Evolutionary conservation across 805 yeast species (phyloP).

Genomic region (Yamadazyma akitaensis): DNA sequence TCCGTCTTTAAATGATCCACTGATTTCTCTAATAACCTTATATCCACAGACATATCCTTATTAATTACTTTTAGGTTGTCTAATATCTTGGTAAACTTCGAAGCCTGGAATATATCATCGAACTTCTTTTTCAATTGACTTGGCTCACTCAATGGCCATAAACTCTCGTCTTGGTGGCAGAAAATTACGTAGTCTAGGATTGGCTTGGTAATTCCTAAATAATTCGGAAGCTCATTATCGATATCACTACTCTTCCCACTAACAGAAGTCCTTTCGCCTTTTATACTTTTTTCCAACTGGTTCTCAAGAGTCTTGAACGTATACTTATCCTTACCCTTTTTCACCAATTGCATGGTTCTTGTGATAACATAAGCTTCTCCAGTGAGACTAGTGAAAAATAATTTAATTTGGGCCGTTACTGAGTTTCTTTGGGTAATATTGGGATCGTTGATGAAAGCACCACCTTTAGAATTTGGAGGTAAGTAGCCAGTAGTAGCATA

Average conservation of each 20-base stretch:
- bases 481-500: slow-evolving; percentile 94
- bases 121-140: slow-evolving; percentile 83
- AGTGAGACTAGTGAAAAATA: slow-evolving; percentile 74
- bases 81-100: slow-evolving; percentile 85
- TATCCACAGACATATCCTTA: slow-evolving; percentile 74
- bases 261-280: slow-evolving; percentile 68
- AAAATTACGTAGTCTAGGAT: slow-evolving; percentile 89
- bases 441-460: slow-evolving; percentile 95
- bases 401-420: slow-evolving; percentile 85
- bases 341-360: slow-evolving; percentile 72
- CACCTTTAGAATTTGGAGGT: slow-evolving; percentile 95
- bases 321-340: slow-evolving; percentile 38
- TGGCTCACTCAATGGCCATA: slow-evolving; percentile 97
- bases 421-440: slow-evolving; percentile 68
- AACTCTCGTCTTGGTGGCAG: slow-evolving; percentile 95
- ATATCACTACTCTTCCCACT: slow-evolving; percentile 82
- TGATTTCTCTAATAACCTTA: slow-evolving; percentile 71
- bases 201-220: slow-evolving; percentile 84
- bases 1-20: slow-evolving; percentile 76
- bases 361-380: slow-evolving; percentile 82
- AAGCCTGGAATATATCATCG: slow-evolving; percentile 95
- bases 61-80: slow-evolving; percentile 72
- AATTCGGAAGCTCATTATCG: slow-evolving; percentile 75
- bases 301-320: slow-evolving; percentile 92
- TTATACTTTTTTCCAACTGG: slow-evolving; percentile 63